Base-by-base conservation (phyloP, 1,284 basidiomycete species). In the Apiotrichum siamense region DNA sequence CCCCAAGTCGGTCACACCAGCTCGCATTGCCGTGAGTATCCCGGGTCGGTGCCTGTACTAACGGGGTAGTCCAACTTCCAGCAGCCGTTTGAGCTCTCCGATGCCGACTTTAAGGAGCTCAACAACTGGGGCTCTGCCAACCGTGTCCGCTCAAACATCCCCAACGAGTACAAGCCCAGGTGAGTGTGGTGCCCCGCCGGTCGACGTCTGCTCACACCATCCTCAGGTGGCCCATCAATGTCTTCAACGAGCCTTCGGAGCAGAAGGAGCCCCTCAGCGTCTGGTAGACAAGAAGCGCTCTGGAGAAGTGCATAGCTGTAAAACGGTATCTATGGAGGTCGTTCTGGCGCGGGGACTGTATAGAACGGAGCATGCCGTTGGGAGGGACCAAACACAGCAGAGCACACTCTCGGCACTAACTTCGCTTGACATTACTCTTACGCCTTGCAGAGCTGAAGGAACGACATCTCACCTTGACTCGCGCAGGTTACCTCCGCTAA, bases 211-310 rank as follows among this genome's bases (percentile, higher is more conserved):
- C n/a, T n/a, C n/a, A n/a, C n/a, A n/a, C n/a, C n/a, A n/a, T n/a
- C n/a, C n/a, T n/a, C 32, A 45, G 44, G 13, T 88, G 86, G 86
- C 78, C 81, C 58, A 79, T 88, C 70, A 79, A 83, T 69, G 70
- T 85, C 47, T 88, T 87, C 65, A 75, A 75, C 49, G 83, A 84
- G 67, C 72, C 73, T n/a, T 71, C 69, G 33, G 87, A 88, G 77
- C 33, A 51, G 49, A 36, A 51, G 35, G 48, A 52, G 49, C 51
- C 51, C 39, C 39, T 33, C 44, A 29, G 25, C 17, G 47, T 48
- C 13, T 57, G 55, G 55, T 57, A 50, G 29, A 33, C 11, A 11
- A 9, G n/a, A 20, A n/a, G 18, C 1, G 10, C 21, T 12, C 32
- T 20, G 37, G 24, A 48, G 46, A 31, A 10, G 26, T 7, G 13